These are phyloP conservation scores for Suillus plorans DNA, from an alignment of 768 basidiomycete genomes.

Conservation along the genomic window DNA sequence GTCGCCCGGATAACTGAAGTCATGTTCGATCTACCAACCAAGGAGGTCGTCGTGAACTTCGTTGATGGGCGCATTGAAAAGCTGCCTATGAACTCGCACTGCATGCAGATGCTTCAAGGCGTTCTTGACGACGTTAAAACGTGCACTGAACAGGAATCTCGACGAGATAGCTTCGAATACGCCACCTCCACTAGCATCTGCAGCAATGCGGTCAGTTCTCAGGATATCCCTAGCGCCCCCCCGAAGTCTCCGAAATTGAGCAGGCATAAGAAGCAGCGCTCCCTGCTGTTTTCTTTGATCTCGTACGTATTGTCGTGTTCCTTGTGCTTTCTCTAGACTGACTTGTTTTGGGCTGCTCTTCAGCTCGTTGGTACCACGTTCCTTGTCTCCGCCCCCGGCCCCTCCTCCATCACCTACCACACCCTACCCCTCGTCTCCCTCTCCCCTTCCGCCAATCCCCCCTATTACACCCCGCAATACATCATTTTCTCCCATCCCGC, in stretches of 20 bases:
- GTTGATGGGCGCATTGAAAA: slow-evolving; percentile 53
- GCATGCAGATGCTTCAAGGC: slow-evolving; percentile 45
- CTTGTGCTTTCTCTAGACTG: slow-evolving; percentile 8
- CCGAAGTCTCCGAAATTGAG: slow-evolving; percentile 33
- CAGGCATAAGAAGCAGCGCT: slow-evolving; percentile 70
- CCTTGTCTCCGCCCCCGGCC: slow-evolving; percentile 25
- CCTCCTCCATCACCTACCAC: slow-evolving; percentile 20
- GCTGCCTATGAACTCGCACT: slow-evolving; percentile 45
- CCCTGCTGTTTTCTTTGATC: slow-evolving; percentile 68
- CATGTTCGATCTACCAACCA: slow-evolving; percentile 54
- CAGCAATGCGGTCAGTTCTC: slow-evolving; percentile 18
- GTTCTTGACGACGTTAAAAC: slow-evolving; percentile 55
- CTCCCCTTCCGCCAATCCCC: slow-evolving; percentile 30
- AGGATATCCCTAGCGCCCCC: slow-evolving; percentile 17
- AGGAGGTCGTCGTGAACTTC: slow-evolving; percentile 52
- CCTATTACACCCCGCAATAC: slow-evolving; percentile 23
- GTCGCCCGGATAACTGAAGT: slow-evolving; percentile 57
- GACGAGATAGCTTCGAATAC: slow-evolving; percentile 31
- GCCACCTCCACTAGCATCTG: slow-evolving; percentile 22
- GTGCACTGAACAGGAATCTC: slow-evolving; percentile 38
- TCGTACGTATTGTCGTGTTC: slow-evolving; percentile 39
- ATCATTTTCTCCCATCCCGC: slow-evolving; percentile 17
- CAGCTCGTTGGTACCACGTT: slow-evolving; percentile 33
- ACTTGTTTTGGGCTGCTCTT: slow-evolving; percentile 7
- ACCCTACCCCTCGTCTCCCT: slow-evolving; percentile 23